Percentiles rank a stretch among this genome's conserved stretches.
phyloP scores from a whole-genome alignment of 768 basidiomycete species.

The Amanita thiersii region DNA sequence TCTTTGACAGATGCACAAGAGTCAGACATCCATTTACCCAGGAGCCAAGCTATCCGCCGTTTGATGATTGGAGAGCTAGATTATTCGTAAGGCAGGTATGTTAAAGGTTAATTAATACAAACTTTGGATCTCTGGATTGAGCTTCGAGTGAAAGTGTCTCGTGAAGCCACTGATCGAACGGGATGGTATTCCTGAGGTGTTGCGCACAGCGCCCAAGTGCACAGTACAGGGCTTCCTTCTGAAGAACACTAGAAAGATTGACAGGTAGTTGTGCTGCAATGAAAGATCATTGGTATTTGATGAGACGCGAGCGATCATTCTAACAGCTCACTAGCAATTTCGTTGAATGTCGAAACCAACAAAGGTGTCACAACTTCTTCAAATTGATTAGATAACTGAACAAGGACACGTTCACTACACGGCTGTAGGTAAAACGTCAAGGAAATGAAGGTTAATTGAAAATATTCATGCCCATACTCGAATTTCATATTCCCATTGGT shows the following conservation, averaged over 20 bases:
- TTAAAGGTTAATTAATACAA: constrained; percentile 12
- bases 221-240: constrained; percentile 85
- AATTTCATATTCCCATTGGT: constrained; percentile 91
- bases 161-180: constrained; percentile 65
- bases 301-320: constrained; percentile 4
- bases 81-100: background rate
- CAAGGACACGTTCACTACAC: constrained; percentile 87
- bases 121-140: constrained; percentile 52
- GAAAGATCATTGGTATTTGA: constrained; percentile 3
- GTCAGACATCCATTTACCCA: constrained; percentile 83
- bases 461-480: constrained; percentile 43
- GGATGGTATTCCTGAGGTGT: constrained; percentile 52
- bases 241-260: constrained; percentile 53
- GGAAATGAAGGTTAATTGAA: background rate
- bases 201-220: constrained; percentile 78
- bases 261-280: constrained; percentile 33
- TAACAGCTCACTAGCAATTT: constrained; percentile 45
- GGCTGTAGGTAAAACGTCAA: constrained; percentile 43
- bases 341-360: constrained; percentile 49
- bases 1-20: constrained; percentile 52
- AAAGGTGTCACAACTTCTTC: constrained; percentile 60
- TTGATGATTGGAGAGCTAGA: constrained; percentile 84
- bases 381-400: constrained; percentile 70
- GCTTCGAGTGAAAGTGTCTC: constrained; percentile 54
- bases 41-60: constrained; percentile 90